Evolutionary conservation across 768 basidiomycete species (phyloP), one percentile per base, ranked within the genome.

Genomic region (Chalciporus pseudorubinellus): DNA sequence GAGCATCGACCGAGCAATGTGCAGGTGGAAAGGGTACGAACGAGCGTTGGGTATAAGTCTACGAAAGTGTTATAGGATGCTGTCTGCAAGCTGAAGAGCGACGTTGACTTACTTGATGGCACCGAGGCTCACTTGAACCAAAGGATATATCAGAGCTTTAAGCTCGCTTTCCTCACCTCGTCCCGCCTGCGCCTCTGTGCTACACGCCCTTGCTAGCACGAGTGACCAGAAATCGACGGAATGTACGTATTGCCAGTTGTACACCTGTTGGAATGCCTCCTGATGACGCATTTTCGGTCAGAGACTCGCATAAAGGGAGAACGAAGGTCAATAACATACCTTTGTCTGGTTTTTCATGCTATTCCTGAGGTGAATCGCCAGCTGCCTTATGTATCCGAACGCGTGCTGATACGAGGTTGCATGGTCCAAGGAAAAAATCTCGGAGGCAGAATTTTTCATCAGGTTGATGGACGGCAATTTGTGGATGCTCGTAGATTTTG

Each of bases 201-300:
- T 83, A 62, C 91, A 95, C 14, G 92, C 87, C 39, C 85, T 77
- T 19, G 85, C 87, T 10, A 99, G 78, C 10, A 98, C 92, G 38
- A 91, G 77, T 36, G 83, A 80, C 97, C 97, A 99, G 63, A 98
- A 98, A 74, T 99, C 97, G 57, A 99, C 75, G 52, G 85, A 91
- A 67, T 99, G 97, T 3, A 87, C 89, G 59, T 87, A 98, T 72
- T 98, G 97, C 97, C 97, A 99, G 72, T 98, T 99, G 72, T 99
- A 97, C 19, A 99, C 95, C 60, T 89, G 86, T 68, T 87, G 87
- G 72, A 89, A 95, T 9, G 92, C 85, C 59, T 98, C 94, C 87
- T 92, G 67, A 29, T 29, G 34, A 53, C 22, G 48, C 40, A 16
- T 11, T 38, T 41, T 20, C 29, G 51, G 42, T 42, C 45, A 51